A percentile compares a stretch with the other conserved stretches of the same genome.
Evolutionary conservation across 2,329 filamentous ascomycete genomes (phyloP).

Genomic region (Cladophialophora psammophila): DNA sequence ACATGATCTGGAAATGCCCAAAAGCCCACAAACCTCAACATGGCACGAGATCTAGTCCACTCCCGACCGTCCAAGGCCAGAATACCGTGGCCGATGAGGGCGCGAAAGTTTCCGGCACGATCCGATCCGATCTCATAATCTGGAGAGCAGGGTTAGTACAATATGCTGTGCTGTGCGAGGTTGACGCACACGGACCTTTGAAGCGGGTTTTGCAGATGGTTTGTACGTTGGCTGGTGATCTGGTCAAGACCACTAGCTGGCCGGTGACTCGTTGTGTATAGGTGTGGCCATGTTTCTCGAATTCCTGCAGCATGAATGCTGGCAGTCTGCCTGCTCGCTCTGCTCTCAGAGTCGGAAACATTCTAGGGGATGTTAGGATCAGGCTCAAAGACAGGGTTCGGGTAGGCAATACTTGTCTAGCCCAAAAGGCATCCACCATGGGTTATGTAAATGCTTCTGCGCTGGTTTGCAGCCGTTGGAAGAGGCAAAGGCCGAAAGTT

Average conservation of each 20-base stretch:
- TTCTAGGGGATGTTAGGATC: constrained; percentile 40
- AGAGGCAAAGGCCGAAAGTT: constrained; percentile 18
- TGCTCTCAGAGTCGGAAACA: constrained; percentile 25
- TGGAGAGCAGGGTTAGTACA: not conserved
- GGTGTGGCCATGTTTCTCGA: constrained; percentile 28
- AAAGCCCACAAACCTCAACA: constrained; percentile 23
- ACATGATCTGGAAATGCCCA: not conserved
- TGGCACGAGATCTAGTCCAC: constrained; percentile 21
- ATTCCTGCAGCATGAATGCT: constrained; percentile 26
- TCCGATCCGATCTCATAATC: constrained; percentile 23
- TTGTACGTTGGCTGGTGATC: constrained; percentile 22
- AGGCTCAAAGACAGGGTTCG: not conserved
- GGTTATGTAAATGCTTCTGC: constrained; percentile 55
- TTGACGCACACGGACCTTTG: constrained; percentile 12
- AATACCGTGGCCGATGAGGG: constrained; percentile 22
- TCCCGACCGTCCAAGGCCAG: constrained; percentile 22
- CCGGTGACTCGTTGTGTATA: constrained; percentile 21
- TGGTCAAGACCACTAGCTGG: constrained; percentile 22
- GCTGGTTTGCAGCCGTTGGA: constrained; percentile 57
- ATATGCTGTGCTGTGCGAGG: not conserved
- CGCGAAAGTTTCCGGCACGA: constrained; percentile 14
- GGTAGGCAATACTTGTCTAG: constrained; percentile 17
- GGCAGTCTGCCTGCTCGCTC: constrained; percentile 27
- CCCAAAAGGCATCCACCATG: constrained; percentile 22
- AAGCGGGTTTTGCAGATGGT: constrained; percentile 23